These are phyloP conservation scores for Paramecium primaurelia DNA, from an alignment of 73 alveolate genomes.

Conservation along the genomic window DNA sequence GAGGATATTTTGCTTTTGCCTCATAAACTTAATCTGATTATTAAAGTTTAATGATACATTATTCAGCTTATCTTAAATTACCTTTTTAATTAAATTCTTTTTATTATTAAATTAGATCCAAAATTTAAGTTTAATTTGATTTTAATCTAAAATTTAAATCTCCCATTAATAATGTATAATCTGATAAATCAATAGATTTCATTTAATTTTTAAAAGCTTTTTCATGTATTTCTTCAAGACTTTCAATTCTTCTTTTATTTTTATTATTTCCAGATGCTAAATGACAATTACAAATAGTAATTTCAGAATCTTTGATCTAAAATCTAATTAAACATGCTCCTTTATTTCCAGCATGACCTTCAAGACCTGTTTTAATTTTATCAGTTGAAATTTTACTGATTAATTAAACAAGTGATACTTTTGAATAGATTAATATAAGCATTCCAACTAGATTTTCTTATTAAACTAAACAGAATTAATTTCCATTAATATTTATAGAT, in stretches of 20 bases:
- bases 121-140: neutral
- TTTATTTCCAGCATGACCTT: slow-evolving; percentile 91
- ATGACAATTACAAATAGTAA: slow-evolving; percentile 82
- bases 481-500: slow-evolving; percentile 38
- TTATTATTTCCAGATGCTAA: slow-evolving; percentile 74
- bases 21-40: slow-evolving; percentile 69
- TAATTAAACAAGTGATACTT: slow-evolving; percentile 53
- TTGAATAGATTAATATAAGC: slow-evolving; percentile 66
- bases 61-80: slow-evolving; percentile 41
- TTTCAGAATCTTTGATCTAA: slow-evolving; percentile 70
- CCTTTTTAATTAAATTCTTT: neutral
- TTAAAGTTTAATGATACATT: slow-evolving; percentile 55
- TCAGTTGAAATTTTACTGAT: slow-evolving; percentile 63
- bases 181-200: slow-evolving; percentile 63
- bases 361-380: slow-evolving; percentile 85
- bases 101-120: neutral
- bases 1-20: slow-evolving; percentile 81
- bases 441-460: slow-evolving; percentile 76
- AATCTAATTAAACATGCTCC: slow-evolving; percentile 89
- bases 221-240: slow-evolving; percentile 61
- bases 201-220: slow-evolving; percentile 66
- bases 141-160: slow-evolving; percentile 81
- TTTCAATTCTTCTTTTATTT: slow-evolving; percentile 67
- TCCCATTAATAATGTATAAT: slow-evolving; percentile 78
- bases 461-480: slow-evolving; percentile 49